Conservation (phyloP, 768 basidiomycete genomes). For the Phylloporus sp. region DNA sequence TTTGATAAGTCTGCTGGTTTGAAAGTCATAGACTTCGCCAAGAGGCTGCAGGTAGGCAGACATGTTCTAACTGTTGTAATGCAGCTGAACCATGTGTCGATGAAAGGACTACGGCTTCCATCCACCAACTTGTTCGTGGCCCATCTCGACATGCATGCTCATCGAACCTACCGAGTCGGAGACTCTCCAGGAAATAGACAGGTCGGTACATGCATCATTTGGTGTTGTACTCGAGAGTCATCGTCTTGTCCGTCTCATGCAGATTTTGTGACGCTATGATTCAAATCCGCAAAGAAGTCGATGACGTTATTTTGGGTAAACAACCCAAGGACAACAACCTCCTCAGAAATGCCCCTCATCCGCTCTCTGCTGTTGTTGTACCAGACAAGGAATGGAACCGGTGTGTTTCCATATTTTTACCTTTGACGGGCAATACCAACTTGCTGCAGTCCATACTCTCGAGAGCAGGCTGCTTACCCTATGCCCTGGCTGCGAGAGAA, state of each 20-base stretch:
- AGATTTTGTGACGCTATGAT: conserved; percentile 99
- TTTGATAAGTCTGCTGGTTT: conserved; percentile 86
- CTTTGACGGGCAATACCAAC: conserved; percentile 1
- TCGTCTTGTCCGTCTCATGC: background rate
- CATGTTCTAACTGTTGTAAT: background rate
- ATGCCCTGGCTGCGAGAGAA: conserved; percentile 73
- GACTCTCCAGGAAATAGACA: conserved; percentile 86
- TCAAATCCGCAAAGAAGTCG: conserved; percentile 85
- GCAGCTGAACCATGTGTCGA: background rate
- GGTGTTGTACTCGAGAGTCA: background rate
- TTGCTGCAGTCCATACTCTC: conserved; percentile 73
- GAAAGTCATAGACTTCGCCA: conserved; percentile 95
- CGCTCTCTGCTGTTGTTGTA: conserved; percentile 65
- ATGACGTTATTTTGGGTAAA: conserved; percentile 80
- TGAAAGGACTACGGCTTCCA: conserved; percentile 86
- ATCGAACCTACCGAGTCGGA: conserved; percentile 98
- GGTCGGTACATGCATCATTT: conserved; percentile 36
- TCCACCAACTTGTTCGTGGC: conserved; percentile 98
- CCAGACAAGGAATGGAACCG: conserved; percentile 82
- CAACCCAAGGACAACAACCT: conserved; percentile 91
- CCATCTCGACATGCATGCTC: conserved; percentile 93
- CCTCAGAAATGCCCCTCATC: conserved; percentile 92
- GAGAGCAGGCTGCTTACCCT: conserved; percentile 88
- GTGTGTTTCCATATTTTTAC: conserved; percentile 36
- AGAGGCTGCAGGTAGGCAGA: conserved; percentile 75